Conservation (phyloP, 1,139 yeast genomes). For the Lodderomyces oxycetoniae region DNA sequence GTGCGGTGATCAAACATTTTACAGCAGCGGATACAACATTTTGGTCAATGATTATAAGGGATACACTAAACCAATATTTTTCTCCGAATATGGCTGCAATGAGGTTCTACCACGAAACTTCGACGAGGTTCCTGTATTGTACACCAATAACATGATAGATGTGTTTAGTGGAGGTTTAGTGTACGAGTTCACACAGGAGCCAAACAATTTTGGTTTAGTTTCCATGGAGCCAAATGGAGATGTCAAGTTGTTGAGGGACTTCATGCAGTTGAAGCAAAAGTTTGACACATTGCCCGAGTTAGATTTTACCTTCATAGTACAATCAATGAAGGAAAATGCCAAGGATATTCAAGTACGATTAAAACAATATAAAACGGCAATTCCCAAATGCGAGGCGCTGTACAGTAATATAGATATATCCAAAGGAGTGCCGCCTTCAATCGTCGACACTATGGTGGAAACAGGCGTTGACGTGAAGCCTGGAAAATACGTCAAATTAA, state of each 20-base stretch:
- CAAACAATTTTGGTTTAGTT: slow-evolving; percentile 85
- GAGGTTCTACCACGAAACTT: slow-evolving; percentile 74
- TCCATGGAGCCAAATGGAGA: slow-evolving; percentile 54
- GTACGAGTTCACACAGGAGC: slow-evolving; percentile 86
- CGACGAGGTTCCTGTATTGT: slow-evolving; percentile 70
- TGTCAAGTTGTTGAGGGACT: slow-evolving; percentile 52
- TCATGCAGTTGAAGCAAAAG: slow-evolving; percentile 44
- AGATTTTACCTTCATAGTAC: slow-evolving; percentile 22
- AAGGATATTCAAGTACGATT: slow-evolving; percentile 22
- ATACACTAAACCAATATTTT: slow-evolving; percentile 73
- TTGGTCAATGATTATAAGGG: slow-evolving; percentile 67
- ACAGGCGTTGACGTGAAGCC: slow-evolving; percentile 40
- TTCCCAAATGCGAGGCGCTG: slow-evolving; percentile 37
- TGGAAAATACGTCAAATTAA: slow-evolving; percentile 47
- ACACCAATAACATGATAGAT: slow-evolving; percentile 67
- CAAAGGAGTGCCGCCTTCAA: slow-evolving; percentile 42
- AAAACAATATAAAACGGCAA: slow-evolving; percentile 20
- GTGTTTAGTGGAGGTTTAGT: slow-evolving; percentile 92
- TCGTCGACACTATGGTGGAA: slow-evolving; percentile 42
- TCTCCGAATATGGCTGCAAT: slow-evolving; percentile 94
- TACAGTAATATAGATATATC: slow-evolving; percentile 53
- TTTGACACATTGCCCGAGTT: slow-evolving; percentile 32
- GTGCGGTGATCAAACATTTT: slow-evolving; percentile 89
- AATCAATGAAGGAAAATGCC: slow-evolving; percentile 24
- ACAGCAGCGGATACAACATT: slow-evolving; percentile 74